Conservation (phyloP, 805 yeast genomes). For the Wickerhamomyces sydowiorum region DNA sequence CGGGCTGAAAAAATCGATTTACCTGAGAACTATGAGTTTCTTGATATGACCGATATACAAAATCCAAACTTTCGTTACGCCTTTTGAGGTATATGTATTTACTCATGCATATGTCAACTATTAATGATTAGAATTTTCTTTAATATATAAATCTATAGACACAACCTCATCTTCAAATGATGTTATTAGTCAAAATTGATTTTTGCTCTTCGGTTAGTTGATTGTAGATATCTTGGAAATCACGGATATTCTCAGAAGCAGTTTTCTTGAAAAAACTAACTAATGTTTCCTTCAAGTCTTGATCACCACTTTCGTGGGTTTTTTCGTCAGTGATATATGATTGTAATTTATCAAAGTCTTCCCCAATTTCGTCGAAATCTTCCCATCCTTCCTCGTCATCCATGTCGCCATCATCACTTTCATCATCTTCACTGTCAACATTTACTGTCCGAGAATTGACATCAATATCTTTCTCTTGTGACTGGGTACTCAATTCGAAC, state of each 20-base stretch:
- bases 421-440: too few relatives aligned
- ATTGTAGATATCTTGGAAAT: slow-evolving; percentile 48
- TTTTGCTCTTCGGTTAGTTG: slow-evolving; percentile 48
- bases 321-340: slow-evolving; percentile 44
- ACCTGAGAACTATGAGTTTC: slow-evolving; percentile 1
- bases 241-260: slow-evolving; percentile 40
- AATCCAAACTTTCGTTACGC: slow-evolving; percentile 1
- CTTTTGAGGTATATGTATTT: background rate
- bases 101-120: background rate
- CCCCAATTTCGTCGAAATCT: slow-evolving; percentile 63
- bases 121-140: background rate
- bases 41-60: slow-evolving; percentile 1
- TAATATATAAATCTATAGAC: background rate
- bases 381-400: slow-evolving; percentile 71
- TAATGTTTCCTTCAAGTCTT: slow-evolving; percentile 30
- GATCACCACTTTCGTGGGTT: slow-evolving; percentile 14
- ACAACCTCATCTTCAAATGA: slow-evolving; percentile 24
- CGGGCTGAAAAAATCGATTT: background rate
- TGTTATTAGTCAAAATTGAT: slow-evolving; percentile 42
- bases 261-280: slow-evolving; percentile 51
- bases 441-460: too few relatives aligned
- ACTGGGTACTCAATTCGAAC: slow-evolving; percentile 64
- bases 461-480: slow-evolving; percentile 37
- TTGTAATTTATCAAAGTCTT: slow-evolving; percentile 57
- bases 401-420: slow-evolving; percentile 62